phyloP scores from a whole-genome alignment of 257 asterid genomes.

The Solanum corneliomulleri region DNA sequence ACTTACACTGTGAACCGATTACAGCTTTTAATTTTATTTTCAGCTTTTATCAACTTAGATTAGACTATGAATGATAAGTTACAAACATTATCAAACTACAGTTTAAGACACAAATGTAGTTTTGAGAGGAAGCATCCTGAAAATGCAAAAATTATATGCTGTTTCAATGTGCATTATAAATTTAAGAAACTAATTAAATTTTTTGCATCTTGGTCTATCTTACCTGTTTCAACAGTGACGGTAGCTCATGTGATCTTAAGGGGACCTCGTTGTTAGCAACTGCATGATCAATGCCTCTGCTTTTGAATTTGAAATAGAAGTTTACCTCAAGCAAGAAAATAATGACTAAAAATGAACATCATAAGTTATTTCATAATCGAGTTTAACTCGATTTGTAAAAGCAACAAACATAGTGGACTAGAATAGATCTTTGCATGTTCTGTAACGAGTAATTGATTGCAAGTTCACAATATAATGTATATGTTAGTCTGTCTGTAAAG shows the following conservation, averaged over 20 bases:
- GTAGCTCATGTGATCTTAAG: neutral
- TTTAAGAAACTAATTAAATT: neutral
- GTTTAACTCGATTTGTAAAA: neutral
- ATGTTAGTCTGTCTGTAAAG: neutral
- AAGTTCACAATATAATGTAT: neutral
- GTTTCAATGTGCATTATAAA: neutral
- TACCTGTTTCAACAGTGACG: neutral
- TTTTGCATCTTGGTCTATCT: neutral
- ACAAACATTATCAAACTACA: neutral
- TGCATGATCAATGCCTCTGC: slow-evolving; percentile 14
- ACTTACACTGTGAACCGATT: neutral
- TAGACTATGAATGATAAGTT: neutral
- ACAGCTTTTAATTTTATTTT: neutral
- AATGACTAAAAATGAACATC: neutral
- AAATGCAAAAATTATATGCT: neutral
- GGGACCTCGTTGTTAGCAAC: slow-evolving; percentile 12
- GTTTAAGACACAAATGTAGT: neutral
- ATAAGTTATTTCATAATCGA: neutral
- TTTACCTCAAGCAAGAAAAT: neutral
- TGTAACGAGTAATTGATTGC: neutral
- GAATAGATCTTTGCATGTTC: neutral
- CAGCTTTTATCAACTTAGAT: neutral
- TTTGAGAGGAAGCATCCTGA: neutral
- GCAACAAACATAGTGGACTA: neutral
- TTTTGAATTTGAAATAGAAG: neutral